Base-by-base conservation (phyloP, 2,329 filamentous ascomycete genomes). In the Nemania bipapillata region DNA sequence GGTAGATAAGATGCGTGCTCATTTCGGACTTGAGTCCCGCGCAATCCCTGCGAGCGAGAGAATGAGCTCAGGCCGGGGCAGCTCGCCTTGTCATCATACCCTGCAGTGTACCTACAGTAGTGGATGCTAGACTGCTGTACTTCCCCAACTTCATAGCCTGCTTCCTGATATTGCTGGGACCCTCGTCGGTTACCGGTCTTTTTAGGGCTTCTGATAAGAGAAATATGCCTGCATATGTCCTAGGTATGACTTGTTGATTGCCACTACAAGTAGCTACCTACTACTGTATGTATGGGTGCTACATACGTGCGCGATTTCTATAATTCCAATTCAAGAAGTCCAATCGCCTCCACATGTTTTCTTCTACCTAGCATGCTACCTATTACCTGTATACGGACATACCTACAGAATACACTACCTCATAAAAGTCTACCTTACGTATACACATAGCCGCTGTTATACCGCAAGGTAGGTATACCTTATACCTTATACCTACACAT, bases 1-100 rank as follows among this genome's bases (percentile, higher is more conserved):
- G 3, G 15, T 32, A 32, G 28, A 22, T 28, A 42, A 12, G 4
- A 40, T 37, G 30, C 37, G 17, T 57, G 45, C 54, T 64, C 63
- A 65, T 65, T 65, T 59, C 50, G 26, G 49, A 40, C 22, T 53
- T 17, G 17, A 58, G 54, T 26, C 45, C 53, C 62, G 53, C 26
- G 7, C 47, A 50, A 28, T 26, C 47, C 47, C 47, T 50, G 47
- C 22, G 22, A 58, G n/a, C n/a, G n/a, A n/a, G n/a, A n/a, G n/a
- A n/a, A n/a, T n/a, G n/a, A n/a, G 53, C 30, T 47, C 47, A 67
- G 54, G 54, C 20, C 7, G 26, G 22, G 22, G 37, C 35, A 30
- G 35, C 49, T 20, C 4, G 42, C 52, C 57, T 56, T 53, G 58
- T 50, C 60, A 65, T 65, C 56, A 47, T 52, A 65, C 66, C 42